Evolutionary conservation across 306 rosid genomes (phyloP).

Genomic region (Adenanthera pavonina): DNA sequence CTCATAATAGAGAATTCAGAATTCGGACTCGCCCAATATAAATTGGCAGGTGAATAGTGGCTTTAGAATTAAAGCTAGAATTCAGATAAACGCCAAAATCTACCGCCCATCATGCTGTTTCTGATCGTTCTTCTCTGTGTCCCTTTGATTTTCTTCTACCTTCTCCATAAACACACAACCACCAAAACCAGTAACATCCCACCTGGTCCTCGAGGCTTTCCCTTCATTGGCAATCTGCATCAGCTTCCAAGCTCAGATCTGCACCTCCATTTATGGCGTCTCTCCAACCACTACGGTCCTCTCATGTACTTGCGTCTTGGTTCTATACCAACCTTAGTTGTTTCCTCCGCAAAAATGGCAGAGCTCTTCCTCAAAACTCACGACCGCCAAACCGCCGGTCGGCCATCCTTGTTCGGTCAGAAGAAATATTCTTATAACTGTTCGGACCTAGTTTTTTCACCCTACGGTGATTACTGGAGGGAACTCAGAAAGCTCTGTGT

Average conservation of each 20-base stretch:
- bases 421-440: slow-evolving; percentile 47
- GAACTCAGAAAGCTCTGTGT: slow-evolving; percentile 53
- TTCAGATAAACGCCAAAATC: neutral
- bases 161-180: slow-evolving; percentile 15
- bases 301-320: slow-evolving; percentile 55
- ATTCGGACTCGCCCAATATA: too few relatives aligned
- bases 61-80: neutral
- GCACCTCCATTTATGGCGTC: slow-evolving; percentile 46
- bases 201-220: slow-evolving; percentile 64
- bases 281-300: slow-evolving; percentile 53
- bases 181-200: slow-evolving; percentile 23
- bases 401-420: slow-evolving; percentile 39
- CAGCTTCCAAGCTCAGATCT: slow-evolving; percentile 42
- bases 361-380: slow-evolving; percentile 41
- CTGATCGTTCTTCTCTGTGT: neutral
- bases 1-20: too few relatives aligned
- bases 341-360: slow-evolving; percentile 48
- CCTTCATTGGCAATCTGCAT: slow-evolving; percentile 63
- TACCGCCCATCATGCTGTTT: neutral
- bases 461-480: slow-evolving; percentile 56
- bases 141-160: slow-evolving; percentile 19
- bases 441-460: slow-evolving; percentile 53
- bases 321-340: slow-evolving; percentile 19
- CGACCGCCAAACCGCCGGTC: slow-evolving; percentile 44
- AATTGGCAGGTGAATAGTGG: too few relatives aligned